These are phyloP conservation scores for Candida ulmi DNA, from an alignment of 805 yeast species.

Conservation along the genomic window DNA sequence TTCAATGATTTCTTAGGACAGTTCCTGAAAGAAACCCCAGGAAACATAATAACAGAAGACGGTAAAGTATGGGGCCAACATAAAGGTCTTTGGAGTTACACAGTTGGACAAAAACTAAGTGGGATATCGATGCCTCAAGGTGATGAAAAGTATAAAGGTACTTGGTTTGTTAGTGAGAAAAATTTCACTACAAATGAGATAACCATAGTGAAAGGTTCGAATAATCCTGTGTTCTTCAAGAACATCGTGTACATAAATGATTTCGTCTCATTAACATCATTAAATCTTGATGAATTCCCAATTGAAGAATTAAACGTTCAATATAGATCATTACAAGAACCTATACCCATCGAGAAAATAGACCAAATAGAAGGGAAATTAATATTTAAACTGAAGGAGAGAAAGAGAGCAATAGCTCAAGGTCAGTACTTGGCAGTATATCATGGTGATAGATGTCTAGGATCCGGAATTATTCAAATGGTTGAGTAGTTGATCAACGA, in stretches of 20 bases:
- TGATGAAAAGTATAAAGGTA: conserved; percentile 64
- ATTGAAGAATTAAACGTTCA: conserved; percentile 42
- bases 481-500: too few relatives aligned
- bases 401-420: conserved; percentile 74
- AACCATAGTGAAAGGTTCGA: conserved; percentile 68
- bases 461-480: conserved; percentile 42
- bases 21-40: conserved; percentile 47
- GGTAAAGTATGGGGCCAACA: conserved; percentile 79
- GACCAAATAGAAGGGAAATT: conserved; percentile 12
- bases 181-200: conserved; percentile 58
- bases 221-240: conserved; percentile 50
- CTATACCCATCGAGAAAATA: conserved; percentile 33
- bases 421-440: conserved; percentile 85
- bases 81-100: conserved; percentile 89
- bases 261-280: conserved; percentile 22
- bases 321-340: conserved; percentile 67
- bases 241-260: conserved; percentile 35
- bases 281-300: conserved; percentile 3
- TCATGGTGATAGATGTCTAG: conserved; percentile 59
- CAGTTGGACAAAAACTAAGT: conserved; percentile 76
- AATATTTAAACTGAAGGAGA: conserved; percentile 34
- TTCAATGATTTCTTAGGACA: conserved; percentile 40
- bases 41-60: conserved; percentile 70
- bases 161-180: conserved; percentile 85
- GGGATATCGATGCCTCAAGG: conserved; percentile 88